Conservation (phyloP, 202 grass and related monocot genomes). For the Setaria viridis region DNA sequence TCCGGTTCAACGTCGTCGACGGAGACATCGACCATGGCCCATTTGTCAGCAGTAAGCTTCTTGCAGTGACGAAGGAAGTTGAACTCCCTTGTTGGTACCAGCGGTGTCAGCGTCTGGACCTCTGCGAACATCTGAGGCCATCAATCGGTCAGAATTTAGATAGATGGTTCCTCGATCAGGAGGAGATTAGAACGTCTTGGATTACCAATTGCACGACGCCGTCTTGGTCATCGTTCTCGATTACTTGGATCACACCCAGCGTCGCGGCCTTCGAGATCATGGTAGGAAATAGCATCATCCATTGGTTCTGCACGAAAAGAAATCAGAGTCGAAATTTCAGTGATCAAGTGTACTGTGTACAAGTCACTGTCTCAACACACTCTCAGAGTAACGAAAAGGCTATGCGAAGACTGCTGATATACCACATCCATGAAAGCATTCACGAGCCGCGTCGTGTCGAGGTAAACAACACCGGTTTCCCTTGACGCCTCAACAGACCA, state of each 20-base stretch:
- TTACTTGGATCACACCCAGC: constrained; percentile 51
- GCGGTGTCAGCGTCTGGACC: constrained; percentile 74
- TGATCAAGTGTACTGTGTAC: not conserved
- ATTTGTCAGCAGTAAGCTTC: constrained; percentile 59
- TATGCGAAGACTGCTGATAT: not conserved
- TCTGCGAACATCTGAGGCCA: constrained; percentile 80
- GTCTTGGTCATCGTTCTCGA: constrained; percentile 50
- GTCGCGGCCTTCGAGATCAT: constrained; percentile 66
- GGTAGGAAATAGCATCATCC: constrained; percentile 72
- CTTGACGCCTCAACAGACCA: constrained; percentile 71
- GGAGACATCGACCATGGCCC: constrained; percentile 72
- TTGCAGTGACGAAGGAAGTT: constrained; percentile 77
- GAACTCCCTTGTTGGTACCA: constrained; percentile 70
- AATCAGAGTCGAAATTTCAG: not conserved
- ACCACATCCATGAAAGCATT: constrained; percentile 80
- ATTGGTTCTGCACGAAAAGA: constrained; percentile 61
- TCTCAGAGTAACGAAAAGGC: not conserved
- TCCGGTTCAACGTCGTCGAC: constrained; percentile 50
- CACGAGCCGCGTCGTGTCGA: constrained; percentile 60
- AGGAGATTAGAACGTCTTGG: not conserved
- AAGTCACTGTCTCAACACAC: not conserved
- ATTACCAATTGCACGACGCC: constrained; percentile 76
- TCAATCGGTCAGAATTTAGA: not conserved
- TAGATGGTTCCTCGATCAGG: not conserved
- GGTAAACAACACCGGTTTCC: constrained; percentile 59